Conservation (phyloP, 2,329 filamentous ascomycete genomes). For the Alternaria brassicicola region DNA sequence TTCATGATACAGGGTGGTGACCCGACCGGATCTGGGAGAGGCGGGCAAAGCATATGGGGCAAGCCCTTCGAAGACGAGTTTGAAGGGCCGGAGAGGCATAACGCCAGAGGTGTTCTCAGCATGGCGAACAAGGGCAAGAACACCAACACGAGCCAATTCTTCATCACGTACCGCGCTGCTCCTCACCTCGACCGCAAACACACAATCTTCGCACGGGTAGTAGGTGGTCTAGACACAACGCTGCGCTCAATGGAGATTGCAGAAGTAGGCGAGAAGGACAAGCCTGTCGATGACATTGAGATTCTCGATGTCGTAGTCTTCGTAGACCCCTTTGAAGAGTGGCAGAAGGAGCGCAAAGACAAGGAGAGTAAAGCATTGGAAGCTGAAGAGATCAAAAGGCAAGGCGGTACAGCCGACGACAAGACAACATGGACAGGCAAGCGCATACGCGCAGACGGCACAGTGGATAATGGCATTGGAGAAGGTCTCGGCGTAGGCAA, state of each 20-base stretch:
- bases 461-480: conserved; percentile 59
- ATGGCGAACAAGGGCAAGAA: conserved; percentile 99
- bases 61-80: conserved; percentile 95
- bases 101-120: conserved; percentile 76
- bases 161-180: conserved; percentile 85
- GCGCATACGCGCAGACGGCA: conserved; percentile 73
- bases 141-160: conserved; percentile 94
- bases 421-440: conserved; percentile 96
- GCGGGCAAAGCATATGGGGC: conserved; percentile 90
- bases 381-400: conserved; percentile 65
- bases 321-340: conserved; percentile 95
- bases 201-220: conserved; percentile 90
- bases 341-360: conserved; percentile 67
- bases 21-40: conserved; percentile 87
- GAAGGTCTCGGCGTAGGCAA: conserved; percentile 71
- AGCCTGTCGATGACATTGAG: conserved; percentile 76
- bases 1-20: conserved; percentile 99
- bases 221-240: conserved; percentile 74
- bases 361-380: conserved; percentile 66
- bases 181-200: conserved; percentile 93
- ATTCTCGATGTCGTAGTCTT: conserved; percentile 87
- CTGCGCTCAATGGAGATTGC: conserved; percentile 78
- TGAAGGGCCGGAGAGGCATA: conserved; percentile 85
- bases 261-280: conserved; percentile 74
- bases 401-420: conserved; percentile 83